A percentile compares a stretch with the other conserved stretches of the same genome.
These are phyloP conservation scores for Zygnema circumcarinatum DNA, from an alignment of 139 green algal species.

Conservation along the genomic window DNA sequence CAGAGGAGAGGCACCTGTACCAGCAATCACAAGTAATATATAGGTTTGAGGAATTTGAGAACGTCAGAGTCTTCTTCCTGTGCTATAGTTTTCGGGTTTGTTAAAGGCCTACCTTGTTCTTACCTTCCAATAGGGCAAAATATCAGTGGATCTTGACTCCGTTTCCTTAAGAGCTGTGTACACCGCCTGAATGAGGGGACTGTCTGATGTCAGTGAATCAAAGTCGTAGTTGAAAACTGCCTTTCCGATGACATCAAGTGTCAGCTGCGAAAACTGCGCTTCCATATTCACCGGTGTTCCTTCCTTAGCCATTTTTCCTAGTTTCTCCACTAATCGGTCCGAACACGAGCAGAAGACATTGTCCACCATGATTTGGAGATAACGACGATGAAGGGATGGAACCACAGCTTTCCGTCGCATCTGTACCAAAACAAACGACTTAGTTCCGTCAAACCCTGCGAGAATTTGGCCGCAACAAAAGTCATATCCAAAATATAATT, in stretches of 20 bases:
- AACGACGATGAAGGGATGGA: conserved; percentile 89
- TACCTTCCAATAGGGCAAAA: conserved; percentile 96
- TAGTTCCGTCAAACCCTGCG: no score
- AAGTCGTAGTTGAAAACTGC: conserved; percentile 99
- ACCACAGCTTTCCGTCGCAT: conserved; percentile 84
- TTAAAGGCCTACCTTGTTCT: no score
- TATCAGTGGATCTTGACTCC: conserved; percentile 92
- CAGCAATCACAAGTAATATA: not conserved
- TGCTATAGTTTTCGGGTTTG: not conserved
- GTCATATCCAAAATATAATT: no score
- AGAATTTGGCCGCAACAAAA: no score
- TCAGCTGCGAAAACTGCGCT: conserved; percentile 88
- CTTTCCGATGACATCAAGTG: conserved; percentile 97
- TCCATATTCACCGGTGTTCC: conserved; percentile 90
- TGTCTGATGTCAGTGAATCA: conserved; percentile 78
- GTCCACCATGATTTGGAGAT: conserved; percentile 91
- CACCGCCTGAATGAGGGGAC: conserved; percentile 79
- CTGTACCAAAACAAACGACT: no score
- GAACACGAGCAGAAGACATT: conserved; percentile 79
- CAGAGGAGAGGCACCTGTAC: conserved; percentile 75
- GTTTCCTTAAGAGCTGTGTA: conserved; percentile 99
- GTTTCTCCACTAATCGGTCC: conserved; percentile 79
- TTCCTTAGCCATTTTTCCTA: conserved; percentile 62
- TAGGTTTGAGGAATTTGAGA: not conserved
- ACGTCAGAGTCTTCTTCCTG: not conserved